Evolutionary conservation across 2,329 filamentous ascomycete species (phyloP).

Genomic region (Colletotrichum navitas): DNA sequence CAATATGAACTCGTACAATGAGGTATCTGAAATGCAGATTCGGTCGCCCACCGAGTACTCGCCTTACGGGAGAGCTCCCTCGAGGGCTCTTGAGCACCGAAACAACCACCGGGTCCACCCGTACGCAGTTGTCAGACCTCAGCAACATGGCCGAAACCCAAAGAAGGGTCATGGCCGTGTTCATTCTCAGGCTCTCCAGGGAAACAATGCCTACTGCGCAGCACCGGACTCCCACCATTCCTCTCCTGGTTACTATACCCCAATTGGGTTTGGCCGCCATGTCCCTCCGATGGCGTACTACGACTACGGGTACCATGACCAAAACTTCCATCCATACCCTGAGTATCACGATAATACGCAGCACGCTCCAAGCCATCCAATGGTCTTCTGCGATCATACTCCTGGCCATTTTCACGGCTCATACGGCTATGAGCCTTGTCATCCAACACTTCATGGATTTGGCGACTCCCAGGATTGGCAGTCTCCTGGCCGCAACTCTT

Average conservation of each 20-base stretch:
- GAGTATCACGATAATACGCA: neutral
- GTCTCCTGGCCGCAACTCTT: neutral
- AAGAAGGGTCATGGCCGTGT: neutral
- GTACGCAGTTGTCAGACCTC: neutral
- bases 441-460: neutral
- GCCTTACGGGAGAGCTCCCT: neutral
- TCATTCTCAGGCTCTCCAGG: neutral
- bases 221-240: no score
- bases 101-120: slow-evolving; percentile 1
- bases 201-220: neutral
- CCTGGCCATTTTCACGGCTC: neutral
- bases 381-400: neutral
- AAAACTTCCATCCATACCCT: neutral
- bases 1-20: neutral
- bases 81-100: neutral
- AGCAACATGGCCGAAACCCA: neutral
- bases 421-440: neutral
- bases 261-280: neutral
- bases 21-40: neutral
- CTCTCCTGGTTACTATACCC: neutral
- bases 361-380: neutral
- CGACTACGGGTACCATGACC: neutral
- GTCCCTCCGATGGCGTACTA: neutral
- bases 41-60: neutral
- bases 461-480: neutral